Evolutionary conservation across 2,329 filamentous ascomycete genomes (phyloP).

Genomic region (Aspergillus fijiensis): DNA sequence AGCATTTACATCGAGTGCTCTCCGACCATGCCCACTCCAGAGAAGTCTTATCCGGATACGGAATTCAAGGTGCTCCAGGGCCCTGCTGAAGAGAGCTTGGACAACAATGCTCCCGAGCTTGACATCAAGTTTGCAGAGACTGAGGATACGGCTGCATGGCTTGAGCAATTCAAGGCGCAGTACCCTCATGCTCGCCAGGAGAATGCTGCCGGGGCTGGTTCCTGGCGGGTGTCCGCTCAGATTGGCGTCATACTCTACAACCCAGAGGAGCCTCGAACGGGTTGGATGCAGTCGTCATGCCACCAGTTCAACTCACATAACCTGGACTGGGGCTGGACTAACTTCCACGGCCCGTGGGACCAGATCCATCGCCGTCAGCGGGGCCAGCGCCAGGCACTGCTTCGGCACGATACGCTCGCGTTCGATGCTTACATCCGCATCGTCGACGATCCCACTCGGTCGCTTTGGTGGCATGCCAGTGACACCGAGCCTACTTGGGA

Average conservation of each 20-base stretch:
- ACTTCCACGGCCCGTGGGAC: slow-evolving; percentile 60
- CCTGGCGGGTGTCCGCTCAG: slow-evolving; percentile 57
- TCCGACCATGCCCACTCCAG: slow-evolving; percentile 45
- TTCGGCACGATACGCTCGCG: slow-evolving; percentile 61
- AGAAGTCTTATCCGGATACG: slow-evolving; percentile 38
- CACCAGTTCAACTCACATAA: slow-evolving; percentile 61
- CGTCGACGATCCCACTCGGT: slow-evolving; percentile 59
- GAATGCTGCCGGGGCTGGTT: slow-evolving; percentile 17
- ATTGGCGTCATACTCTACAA: slow-evolving; percentile 64
- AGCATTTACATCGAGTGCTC: slow-evolving; percentile 64
- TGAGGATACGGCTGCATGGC: slow-evolving; percentile 30
- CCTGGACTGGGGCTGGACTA: slow-evolving; percentile 64
- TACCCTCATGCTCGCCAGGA: slow-evolving; percentile 20
- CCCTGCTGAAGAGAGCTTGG: slow-evolving; percentile 36
- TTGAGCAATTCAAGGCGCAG: slow-evolving; percentile 31
- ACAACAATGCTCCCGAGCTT: slow-evolving; percentile 31
- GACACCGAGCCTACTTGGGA: slow-evolving; percentile 56
- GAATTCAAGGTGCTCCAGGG: slow-evolving; percentile 45
- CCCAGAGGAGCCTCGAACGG: slow-evolving; percentile 59
- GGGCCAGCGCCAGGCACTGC: slow-evolving; percentile 57
- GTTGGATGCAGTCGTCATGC: slow-evolving; percentile 55
- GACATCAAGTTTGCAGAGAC: slow-evolving; percentile 32
- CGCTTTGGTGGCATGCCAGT: slow-evolving; percentile 60
- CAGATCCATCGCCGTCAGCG: slow-evolving; percentile 59
- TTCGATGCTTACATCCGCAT: slow-evolving; percentile 63